phyloP scores from a whole-genome alignment of 2,329 filamentous ascomycete genomes.

The Alternaria metachromatica region DNA sequence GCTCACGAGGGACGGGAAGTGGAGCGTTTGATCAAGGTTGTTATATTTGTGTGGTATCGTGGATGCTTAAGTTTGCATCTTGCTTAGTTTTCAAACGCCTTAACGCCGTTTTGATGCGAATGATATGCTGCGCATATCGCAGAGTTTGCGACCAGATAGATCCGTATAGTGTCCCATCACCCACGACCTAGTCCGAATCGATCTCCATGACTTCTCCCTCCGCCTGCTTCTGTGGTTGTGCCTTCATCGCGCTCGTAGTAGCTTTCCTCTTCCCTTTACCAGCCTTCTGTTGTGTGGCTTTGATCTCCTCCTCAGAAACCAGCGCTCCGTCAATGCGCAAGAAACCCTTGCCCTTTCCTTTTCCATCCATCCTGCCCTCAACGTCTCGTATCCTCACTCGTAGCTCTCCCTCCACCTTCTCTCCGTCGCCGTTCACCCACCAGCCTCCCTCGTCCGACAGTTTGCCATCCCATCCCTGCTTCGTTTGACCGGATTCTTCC shows the following conservation, averaged over 20 bases:
- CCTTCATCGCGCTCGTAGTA: conserved; percentile 6
- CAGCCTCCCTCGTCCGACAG: conserved; percentile 64
- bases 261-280: conserved; percentile 19
- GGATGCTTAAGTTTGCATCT: conserved; percentile 11
- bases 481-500: conserved; percentile 27
- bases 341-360: conserved; percentile 75
- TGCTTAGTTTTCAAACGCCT: conserved; percentile 5
- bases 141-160: neutral
- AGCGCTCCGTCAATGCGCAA: conserved; percentile 89
- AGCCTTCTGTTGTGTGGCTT: conserved; percentile 22
- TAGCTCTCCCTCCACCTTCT: conserved; percentile 60
- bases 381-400: conserved; percentile 84
- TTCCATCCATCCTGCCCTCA: conserved; percentile 71
- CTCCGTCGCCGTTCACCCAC: conserved; percentile 76
- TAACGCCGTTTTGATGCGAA: conserved; percentile 11
- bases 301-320: conserved; percentile 72
- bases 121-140: neutral
- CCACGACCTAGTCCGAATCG: conserved; percentile 3
- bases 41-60: conserved; percentile 14
- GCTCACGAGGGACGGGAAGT: conserved; percentile 1
- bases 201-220: conserved; percentile 17
- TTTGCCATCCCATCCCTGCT: conserved; percentile 34
- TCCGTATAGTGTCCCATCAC: neutral
- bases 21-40: neutral
- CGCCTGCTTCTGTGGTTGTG: conserved; percentile 1